Base-by-base conservation (phyloP, 108 stramenopile species). In the Aurantiochytrium sp. region DNA sequence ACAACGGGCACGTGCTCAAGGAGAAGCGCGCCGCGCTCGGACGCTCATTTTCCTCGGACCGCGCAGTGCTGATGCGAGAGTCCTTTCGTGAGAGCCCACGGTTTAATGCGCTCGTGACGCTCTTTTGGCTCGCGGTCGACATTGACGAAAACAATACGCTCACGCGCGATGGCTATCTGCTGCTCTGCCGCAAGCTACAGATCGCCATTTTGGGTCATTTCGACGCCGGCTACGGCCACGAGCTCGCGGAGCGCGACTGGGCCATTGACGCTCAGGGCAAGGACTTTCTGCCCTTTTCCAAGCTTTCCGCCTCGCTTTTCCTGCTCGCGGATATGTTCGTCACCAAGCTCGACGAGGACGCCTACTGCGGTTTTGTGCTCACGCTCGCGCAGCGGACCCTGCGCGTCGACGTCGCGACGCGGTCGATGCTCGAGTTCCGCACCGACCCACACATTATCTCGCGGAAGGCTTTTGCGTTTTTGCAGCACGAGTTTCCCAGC, bases 171-270 rank as follows among this genome's bases (percentile, higher is more conserved):
- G 45, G 45, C 8, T 81, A 81, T 81, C 45, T 81, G 45, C 45
- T 41, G 1, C 39, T 81, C 19, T 27, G 30, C 32, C 73, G 73
- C 1, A 81, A 81, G 24, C 1, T 81, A 24, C 73, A 81, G 3
- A 81, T 81, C 1, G 73, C 73, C 45, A 48, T 81, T 48, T 24
- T 81, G 21, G 73, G 73, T 12, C 17, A 48, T 42, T 42, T 22
- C 45, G 73, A 81, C 73, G 42, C 21, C 12, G 73, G 73, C 45
- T 81, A 48, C 1, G 73, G 73, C 27, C 24, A 48, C 45, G 73
- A 81, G 73, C 73, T 81, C 45, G 73, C 73, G 10, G 45, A 81
- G 45, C 73, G 73, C 6, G 73, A 81, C 73, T 81, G 73, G 73
- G 73, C 21, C 0, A 12, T 81, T 17, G 73, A 81, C 12, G 3